Evolutionary conservation across 768 basidiomycete species (phyloP).

Genomic region (Lactarius psammicola): DNA sequence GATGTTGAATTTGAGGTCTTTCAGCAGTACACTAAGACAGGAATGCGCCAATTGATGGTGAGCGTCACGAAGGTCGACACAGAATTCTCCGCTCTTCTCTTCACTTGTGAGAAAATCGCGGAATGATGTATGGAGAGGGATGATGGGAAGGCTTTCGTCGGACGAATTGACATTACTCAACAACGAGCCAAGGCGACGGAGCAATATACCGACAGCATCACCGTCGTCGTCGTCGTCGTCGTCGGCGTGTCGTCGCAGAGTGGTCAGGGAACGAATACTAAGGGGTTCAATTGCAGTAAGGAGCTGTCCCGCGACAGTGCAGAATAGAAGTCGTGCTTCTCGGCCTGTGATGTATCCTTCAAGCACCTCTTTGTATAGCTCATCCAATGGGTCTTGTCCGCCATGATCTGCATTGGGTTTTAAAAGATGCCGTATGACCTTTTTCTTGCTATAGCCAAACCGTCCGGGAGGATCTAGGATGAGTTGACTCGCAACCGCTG

Average conservation of each 20-base stretch:
- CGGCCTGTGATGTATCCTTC: not conserved
- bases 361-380: not conserved
- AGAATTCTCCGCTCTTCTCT: not conserved
- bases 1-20: not conserved
- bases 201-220: not conserved
- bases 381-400: not conserved
- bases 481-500: not conserved
- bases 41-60: not conserved
- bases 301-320: not conserved
- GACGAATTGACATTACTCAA: not conserved
- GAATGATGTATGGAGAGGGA: not conserved
- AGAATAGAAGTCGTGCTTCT: not conserved
- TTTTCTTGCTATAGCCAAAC: not conserved
- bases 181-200: slow-evolving; percentile 1
- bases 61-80: not conserved
- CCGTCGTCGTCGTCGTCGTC: not conserved
- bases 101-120: not conserved
- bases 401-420: not conserved
- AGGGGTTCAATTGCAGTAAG: not conserved
- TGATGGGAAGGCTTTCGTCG: not conserved
- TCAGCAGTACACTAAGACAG: not conserved
- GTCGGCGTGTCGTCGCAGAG: not conserved
- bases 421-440: not conserved
- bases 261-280: not conserved
- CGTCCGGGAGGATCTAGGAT: not conserved